Evolutionary conservation across 495 filamentous ascomycete species (phyloP).

Genomic region (Barbatosphaeria neglecta): DNA sequence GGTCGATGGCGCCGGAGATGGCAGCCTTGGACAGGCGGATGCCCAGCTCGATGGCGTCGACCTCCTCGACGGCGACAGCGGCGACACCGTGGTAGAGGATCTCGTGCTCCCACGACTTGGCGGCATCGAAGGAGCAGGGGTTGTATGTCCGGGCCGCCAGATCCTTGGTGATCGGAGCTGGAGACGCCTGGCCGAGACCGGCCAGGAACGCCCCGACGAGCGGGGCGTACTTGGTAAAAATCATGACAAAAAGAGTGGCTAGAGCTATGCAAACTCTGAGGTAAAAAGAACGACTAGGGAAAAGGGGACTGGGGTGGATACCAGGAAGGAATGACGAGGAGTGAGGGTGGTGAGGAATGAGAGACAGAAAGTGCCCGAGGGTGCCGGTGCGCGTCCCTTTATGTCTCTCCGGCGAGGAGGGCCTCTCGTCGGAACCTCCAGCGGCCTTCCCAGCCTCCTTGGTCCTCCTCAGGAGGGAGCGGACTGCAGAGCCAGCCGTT

Average conservation of each 20-base stretch:
- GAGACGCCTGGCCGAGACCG: background rate
- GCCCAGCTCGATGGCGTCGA: background rate
- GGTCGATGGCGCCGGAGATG: background rate
- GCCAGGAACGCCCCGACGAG: background rate
- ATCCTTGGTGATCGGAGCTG: background rate
- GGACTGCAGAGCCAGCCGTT: too few relatives aligned
- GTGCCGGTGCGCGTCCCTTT: background rate
- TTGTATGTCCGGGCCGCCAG: background rate
- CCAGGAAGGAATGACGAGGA: background rate
- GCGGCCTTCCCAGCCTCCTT: too few relatives aligned
- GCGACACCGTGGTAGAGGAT: slow-evolving; percentile 1
- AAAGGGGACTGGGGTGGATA: background rate
- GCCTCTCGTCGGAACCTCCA: background rate
- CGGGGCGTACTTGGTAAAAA: background rate
- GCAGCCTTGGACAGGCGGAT: slow-evolving; percentile 1
- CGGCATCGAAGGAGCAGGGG: background rate
- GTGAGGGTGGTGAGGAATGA: background rate
- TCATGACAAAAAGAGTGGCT: background rate
- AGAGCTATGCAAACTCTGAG: background rate
- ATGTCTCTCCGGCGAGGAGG: background rate
- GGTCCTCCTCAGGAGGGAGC: too few relatives aligned
- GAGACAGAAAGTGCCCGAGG: background rate
- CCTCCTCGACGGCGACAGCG: background rate
- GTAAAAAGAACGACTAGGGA: background rate
- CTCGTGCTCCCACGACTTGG: slow-evolving; percentile 1